Conservation (phyloP, 352 stramenopile species). For the Phytophthora tentaculata region DNA sequence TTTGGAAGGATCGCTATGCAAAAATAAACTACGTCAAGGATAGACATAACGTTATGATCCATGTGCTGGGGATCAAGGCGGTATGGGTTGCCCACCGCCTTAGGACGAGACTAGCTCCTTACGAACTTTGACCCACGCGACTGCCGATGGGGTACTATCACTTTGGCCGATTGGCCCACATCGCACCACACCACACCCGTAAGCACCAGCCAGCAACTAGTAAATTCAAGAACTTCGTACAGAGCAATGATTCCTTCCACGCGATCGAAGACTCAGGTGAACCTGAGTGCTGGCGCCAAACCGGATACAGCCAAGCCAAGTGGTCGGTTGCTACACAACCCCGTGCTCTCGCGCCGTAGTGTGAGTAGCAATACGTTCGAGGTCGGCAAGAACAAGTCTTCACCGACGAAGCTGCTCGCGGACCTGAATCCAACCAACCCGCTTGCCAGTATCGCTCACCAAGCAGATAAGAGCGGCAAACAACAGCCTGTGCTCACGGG, state of each 20-base stretch:
- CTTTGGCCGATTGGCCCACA: slow-evolving; percentile 27
- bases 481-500: slow-evolving; percentile 43
- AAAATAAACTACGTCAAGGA: slow-evolving; percentile 27
- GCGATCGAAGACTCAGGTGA: slow-evolving; percentile 45
- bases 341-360: slow-evolving; percentile 74
- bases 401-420: slow-evolving; percentile 47
- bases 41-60: slow-evolving; percentile 1
- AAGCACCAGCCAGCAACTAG: too few relatives aligned
- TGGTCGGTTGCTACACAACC: slow-evolving; percentile 57
- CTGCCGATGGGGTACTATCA: slow-evolving; percentile 31
- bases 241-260: slow-evolving; percentile 30
- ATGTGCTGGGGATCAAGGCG: slow-evolving; percentile 9
- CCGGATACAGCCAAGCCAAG: slow-evolving; percentile 33
- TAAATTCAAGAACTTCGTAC: background rate
- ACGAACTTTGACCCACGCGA: background rate
- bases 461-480: slow-evolving; percentile 68
- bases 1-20: slow-evolving; percentile 15
- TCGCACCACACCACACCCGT: background rate
- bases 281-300: slow-evolving; percentile 27
- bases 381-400: slow-evolving; percentile 29
- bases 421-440: slow-evolving; percentile 47
- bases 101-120: slow-evolving; percentile 17
- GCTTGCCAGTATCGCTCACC: slow-evolving; percentile 71
- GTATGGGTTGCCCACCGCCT: slow-evolving; percentile 18
- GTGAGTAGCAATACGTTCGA: slow-evolving; percentile 55